Base-by-base conservation (phyloP, 2,329 filamentous ascomycete species). In the Cladophialophora immunda region DNA sequence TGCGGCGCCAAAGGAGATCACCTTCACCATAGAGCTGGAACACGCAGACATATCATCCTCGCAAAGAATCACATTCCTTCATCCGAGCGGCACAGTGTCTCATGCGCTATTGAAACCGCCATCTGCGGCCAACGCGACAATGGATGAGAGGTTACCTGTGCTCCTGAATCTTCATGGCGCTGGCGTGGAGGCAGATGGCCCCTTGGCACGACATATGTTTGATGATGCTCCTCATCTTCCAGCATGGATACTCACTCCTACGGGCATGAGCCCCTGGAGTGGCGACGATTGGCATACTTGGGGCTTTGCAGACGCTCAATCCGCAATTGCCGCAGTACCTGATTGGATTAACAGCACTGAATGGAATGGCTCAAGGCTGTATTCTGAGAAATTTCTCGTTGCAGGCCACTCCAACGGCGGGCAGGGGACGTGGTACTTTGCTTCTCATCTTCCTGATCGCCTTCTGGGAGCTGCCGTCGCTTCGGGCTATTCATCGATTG, bases 261-360 rank as follows among this genome's bases (percentile, higher is more conserved):
- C 82, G 3, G 86, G 86, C 25, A 84, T 84, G 17, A 88, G 85
- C 19, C 76, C 84, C 5, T 88, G 86, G 86, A 85, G 84, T 70
- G 83, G 83, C 27, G 86, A 89, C 74, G 86, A 88, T 71, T 88
- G 86, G 86, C 86, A 88, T 72, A 81, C 78, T 4, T 88, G 85
- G 85, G 86, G 86, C 0, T 83, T 84, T 69, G 78, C 82, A 22
- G 86, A 89, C 74, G 79, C 85, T 30, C 80, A 86, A 75, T 83
- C 84, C 69, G 84, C 85, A 3, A 74, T 87, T 5, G 71, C 73
- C 4, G 80, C 81, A 36, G 82, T 88, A 50, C 76, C 80, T 17
- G 65, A 75, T 22, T 88, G 86, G 86, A 84, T 85, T n/a, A 62
- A 78, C 22, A 69, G 75, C 9, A 76, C 80, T 32, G 73, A 71